Evolutionary conservation across 2,329 filamentous ascomycete species (phyloP).

Genomic region (Parasarocladium wereldwijsianum): DNA sequence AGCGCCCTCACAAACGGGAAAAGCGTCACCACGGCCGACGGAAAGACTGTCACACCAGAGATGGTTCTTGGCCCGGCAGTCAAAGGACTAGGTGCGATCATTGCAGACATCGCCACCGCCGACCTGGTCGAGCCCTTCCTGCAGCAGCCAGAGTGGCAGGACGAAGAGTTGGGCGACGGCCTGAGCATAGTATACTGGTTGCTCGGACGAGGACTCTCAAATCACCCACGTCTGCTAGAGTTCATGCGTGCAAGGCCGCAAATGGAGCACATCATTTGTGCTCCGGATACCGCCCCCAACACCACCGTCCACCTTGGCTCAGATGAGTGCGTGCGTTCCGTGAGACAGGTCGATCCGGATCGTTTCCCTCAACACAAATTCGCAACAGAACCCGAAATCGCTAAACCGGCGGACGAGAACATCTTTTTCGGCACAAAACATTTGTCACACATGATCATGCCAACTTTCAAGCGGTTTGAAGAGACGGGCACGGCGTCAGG

Average conservation of each 20-base stretch:
- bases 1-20: constrained; percentile 45
- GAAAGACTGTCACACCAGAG: constrained; percentile 60
- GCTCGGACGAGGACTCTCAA: constrained; percentile 52
- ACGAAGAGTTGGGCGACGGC: constrained; percentile 47
- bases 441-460: constrained; percentile 1
- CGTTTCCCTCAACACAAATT: constrained; percentile 59
- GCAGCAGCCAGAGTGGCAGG: constrained; percentile 56
- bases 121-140: constrained; percentile 60
- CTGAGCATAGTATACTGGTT: constrained; percentile 68
- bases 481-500: constrained; percentile 24
- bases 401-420: constrained; percentile 1
- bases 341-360: constrained; percentile 58
- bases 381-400: constrained; percentile 31
- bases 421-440: background rate
- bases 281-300: constrained; percentile 61
- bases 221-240: constrained; percentile 44
- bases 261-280: constrained; percentile 64
- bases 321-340: constrained; percentile 49
- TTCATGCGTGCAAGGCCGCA: constrained; percentile 52
- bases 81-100: constrained; percentile 57
- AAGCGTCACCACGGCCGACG: constrained; percentile 47
- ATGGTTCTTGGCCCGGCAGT: constrained; percentile 65
- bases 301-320: constrained; percentile 55
- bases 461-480: constrained; percentile 19
- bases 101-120: constrained; percentile 62